Base-by-base conservation (phyloP, 345 rosid species). In the Hirschfeldia incana region DNA sequence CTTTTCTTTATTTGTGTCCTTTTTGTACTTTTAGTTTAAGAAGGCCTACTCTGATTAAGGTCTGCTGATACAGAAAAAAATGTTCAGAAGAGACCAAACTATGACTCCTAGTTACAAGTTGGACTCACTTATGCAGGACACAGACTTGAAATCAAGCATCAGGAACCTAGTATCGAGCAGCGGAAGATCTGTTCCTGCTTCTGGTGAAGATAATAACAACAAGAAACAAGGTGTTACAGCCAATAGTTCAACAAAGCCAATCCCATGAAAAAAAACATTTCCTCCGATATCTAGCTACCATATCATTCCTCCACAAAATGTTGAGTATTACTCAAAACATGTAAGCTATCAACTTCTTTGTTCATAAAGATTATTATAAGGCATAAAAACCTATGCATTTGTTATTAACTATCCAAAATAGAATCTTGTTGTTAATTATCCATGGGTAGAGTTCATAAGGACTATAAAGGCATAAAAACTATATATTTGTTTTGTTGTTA, bases 71-170 rank as follows among this genome's bases (percentile, higher is more conserved):
- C 92, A 92, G 97, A 86, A 91, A 95, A 95, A 85, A 89, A 89
- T 81, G 89, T 91, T 63, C 81, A 92, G 79, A 94, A 81, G 85
- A 80, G 93, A 82, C 79, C 92, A 79, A 92, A 90, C 82, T 85
- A 88, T 69, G 98, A 92, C 80, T 94, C 91, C 87, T 94, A 94
- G 77, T 92, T 95, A 84, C 90, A 92, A 95, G 1, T 37, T 95
- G 87, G 94, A 95, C 82, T 73, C 91, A 33, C 76, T 92, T 63
- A 78, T 87, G 85, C 86, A 85, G 65, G 98, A 95, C 73, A 78
- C 78, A 64, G 91, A 87, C 60, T 88, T 95, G 74, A 90, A 82
- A 76, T 42, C 83, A 32, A 86, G 63, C 28, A 85, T 95, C 49
- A 91, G 84, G 77, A 84, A 67, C 81, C 96, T 95, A 0, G 84